These are phyloP conservation scores for Mortierella sp. DNA, from an alignment of 371 early-diverging fungal genomes.

Conservation along the genomic window DNA sequence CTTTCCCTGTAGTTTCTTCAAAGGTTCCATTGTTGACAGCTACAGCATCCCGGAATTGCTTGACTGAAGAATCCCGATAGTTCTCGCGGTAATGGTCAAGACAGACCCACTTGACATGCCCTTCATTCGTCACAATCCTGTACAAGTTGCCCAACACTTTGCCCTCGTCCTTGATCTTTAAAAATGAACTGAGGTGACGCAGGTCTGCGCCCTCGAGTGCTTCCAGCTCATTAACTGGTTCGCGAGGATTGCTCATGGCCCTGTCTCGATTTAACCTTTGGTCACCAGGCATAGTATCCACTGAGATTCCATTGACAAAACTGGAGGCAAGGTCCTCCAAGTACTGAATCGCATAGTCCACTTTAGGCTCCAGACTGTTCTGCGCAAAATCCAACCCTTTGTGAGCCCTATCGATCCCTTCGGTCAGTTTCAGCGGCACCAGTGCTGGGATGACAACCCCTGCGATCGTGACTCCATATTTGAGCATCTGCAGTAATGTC, in stretches of 20 bases:
- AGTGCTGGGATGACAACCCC: slow-evolving; percentile 32
- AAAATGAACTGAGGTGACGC: slow-evolving; percentile 30
- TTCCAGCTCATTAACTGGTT: slow-evolving; percentile 7
- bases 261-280: not conserved
- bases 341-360: slow-evolving; percentile 30
- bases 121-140: slow-evolving; percentile 35
- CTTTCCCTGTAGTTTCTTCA: slow-evolving; percentile 27
- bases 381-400: slow-evolving; percentile 4
- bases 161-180: slow-evolving; percentile 37
- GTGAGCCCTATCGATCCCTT: slow-evolving; percentile 14
- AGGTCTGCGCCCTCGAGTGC: slow-evolving; percentile 44
- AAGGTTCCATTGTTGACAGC: slow-evolving; percentile 22
- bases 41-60: slow-evolving; percentile 23
- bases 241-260: not conserved
- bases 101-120: slow-evolving; percentile 55
- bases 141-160: slow-evolving; percentile 43
- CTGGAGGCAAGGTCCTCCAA: slow-evolving; percentile 10
- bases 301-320: not conserved
- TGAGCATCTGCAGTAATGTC: slow-evolving; percentile 31
- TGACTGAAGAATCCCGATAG: slow-evolving; percentile 20
- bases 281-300: not conserved
- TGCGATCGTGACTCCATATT: slow-evolving; percentile 29
- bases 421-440: slow-evolving; percentile 10
- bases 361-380: slow-evolving; percentile 21
- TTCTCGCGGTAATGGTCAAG: slow-evolving; percentile 43